phyloP scores from a whole-genome alignment of 2,329 filamentous ascomycete genomes.

The Stemphylium vesicarium region DNA sequence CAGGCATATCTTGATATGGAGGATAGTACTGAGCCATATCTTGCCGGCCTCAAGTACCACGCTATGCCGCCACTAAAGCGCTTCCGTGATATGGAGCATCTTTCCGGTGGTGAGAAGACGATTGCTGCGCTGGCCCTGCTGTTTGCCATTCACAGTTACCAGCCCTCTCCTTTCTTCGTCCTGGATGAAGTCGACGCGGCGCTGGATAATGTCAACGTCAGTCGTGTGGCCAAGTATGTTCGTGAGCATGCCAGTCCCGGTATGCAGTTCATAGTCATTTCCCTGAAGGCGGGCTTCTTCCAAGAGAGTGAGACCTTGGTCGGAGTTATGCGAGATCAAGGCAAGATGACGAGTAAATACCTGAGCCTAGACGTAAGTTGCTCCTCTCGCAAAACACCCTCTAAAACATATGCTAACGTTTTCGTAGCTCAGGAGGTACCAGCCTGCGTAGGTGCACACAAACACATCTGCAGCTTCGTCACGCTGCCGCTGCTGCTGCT shows the following conservation, averaged over 20 bases:
- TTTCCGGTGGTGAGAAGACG: conserved; percentile 97
- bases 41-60: conserved; percentile 96
- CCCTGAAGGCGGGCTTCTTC: conserved; percentile 92
- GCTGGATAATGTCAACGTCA: conserved; percentile 96
- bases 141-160: conserved; percentile 96
- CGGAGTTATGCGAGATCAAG: conserved; percentile 93
- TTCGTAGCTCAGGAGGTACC: conserved; percentile 14
- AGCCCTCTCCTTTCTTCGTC: conserved; percentile 96
- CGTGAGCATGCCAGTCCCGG: conserved; percentile 91
- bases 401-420: neutral
- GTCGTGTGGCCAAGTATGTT: conserved; percentile 96
- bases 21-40: conserved; percentile 94
- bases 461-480: neutral
- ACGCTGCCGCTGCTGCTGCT: conserved; percentile 1
- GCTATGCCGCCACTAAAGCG: conserved; percentile 98
- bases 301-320: conserved; percentile 96
- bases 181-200: conserved; percentile 98
- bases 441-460: neutral
- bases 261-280: conserved; percentile 99
- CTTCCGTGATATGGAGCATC: conserved; percentile 98
- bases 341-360: conserved; percentile 87
- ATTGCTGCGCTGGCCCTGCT: conserved; percentile 96
- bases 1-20: conserved; percentile 89
- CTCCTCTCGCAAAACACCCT: neutral
- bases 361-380: conserved; percentile 90